Evolutionary conservation across 1,139 yeast species (phyloP), one percentile per base, ranked within the genome.

Genomic region (Magnusiomyces tetraspermus): DNA sequence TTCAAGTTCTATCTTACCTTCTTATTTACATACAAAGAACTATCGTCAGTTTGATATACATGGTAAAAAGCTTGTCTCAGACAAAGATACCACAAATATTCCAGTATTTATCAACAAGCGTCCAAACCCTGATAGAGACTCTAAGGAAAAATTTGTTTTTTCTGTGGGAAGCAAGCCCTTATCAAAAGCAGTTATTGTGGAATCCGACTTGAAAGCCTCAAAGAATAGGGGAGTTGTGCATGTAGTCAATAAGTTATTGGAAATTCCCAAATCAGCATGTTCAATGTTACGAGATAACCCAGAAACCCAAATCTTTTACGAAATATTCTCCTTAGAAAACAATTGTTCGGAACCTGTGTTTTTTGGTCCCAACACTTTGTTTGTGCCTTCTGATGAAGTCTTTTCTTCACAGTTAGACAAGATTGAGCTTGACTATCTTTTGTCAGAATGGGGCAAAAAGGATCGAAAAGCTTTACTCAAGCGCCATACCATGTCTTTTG

Each of bases 191-290:
- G 72, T 76, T 0, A 75, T 88, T 2, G 77, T 85, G 2, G 88
- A 83, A 36, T 66, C 75, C 0, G 88, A 88, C 63, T 66, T 83
- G 47, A 69, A 71, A 54, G 92, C 96, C 1, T 77, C 78, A 44
- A 79, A 82, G 51, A 86, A 82, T 59, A 74, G 82, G 58, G 84
- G 95, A 0, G 79, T 79, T 28, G 80, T 90, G 6, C 95, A 87
- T 57, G 92, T 88, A 0, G 72, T 87, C 2, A 83, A 83, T 56
- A 62, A 70, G 8, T 62, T 82, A 5, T 61, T 85, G 3, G 71
- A 72, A 0, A 51, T 70, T 1, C 78, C 80, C 44, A 71, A 71
- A 1, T 57, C 72, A 1, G 51, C 78, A 31, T 75, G 83, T 60
- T 73, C 74, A 3, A 61, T 71, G 8, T 57, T 79, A 15, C 61